These are phyloP conservation scores for Blastocystis sp. DNA, from an alignment of 352 stramenopile genomes.

Conservation along the genomic window DNA sequence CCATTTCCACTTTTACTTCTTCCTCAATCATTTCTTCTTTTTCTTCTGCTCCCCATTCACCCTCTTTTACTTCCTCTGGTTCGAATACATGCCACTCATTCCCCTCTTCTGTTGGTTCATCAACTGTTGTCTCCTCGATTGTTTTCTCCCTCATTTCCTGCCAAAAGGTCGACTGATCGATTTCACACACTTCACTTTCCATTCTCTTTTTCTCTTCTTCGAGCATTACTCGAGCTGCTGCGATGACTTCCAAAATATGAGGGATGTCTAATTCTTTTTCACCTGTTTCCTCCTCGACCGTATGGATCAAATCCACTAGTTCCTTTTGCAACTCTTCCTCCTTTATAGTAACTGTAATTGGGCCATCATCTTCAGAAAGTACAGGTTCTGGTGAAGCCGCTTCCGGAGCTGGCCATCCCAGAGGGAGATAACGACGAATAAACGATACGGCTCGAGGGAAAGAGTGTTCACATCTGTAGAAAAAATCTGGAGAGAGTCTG, in stretches of 20 bases:
- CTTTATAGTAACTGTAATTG: not conserved
- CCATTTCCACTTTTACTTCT: not conserved
- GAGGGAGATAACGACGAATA: not conserved
- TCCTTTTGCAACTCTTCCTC: constrained; percentile 16
- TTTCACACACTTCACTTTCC: not conserved
- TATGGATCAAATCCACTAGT: not conserved
- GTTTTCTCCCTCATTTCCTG: not conserved
- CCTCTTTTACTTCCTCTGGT: not conserved
- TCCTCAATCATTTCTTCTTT: not conserved
- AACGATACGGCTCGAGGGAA: constrained; percentile 2
- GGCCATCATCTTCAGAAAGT: not conserved
- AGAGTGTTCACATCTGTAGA: not conserved
- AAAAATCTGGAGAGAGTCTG: constrained; percentile 55
- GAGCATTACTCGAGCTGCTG: constrained; percentile 6
- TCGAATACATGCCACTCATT: not conserved
- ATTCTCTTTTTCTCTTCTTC: not conserved
- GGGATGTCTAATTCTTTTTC: not conserved
- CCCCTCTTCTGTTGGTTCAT: not conserved
- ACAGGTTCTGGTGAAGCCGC: not conserved
- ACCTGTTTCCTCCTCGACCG: not conserved
- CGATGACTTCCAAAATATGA: not conserved
- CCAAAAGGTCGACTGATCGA: not conserved
- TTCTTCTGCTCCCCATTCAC: not conserved
- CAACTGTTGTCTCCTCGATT: not conserved
- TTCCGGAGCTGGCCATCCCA: not conserved